Conservation (phyloP, 73 alveolate genomes). For the Breviolum minutum region DNA sequence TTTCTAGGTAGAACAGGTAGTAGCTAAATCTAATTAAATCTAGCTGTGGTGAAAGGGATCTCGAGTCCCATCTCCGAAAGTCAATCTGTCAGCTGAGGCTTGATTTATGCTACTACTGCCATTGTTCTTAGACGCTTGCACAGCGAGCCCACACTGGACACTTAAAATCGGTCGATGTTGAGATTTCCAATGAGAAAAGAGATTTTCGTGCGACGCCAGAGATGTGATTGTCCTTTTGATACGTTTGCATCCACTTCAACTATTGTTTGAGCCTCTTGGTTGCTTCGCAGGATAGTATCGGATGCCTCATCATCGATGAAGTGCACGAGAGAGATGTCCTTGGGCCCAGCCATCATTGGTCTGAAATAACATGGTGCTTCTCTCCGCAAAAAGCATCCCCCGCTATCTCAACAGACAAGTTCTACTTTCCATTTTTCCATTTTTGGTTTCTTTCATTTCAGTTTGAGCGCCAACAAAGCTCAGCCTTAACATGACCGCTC, state of each 20-base stretch:
- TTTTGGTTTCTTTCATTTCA: background rate
- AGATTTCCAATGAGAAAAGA: background rate
- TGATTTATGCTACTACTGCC: conserved; percentile 98
- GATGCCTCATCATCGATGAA: conserved; percentile 98
- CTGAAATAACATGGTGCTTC: background rate
- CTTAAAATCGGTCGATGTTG: conserved; percentile 71
- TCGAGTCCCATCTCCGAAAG: background rate
- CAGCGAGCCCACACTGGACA: conserved; percentile 96
- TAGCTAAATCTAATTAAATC: too few species aligned
- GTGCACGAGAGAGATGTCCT: conserved; percentile 99
- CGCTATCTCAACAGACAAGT: background rate
- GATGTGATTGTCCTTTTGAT: background rate
- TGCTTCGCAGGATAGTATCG: conserved; percentile 94
- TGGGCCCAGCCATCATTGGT: background rate
- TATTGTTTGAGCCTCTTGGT: background rate
- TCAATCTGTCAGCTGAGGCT: background rate
- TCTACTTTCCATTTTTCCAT: too few species aligned
- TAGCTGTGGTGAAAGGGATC: too few species aligned
- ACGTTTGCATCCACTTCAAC: too few species aligned
- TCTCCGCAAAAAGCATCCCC: background rate
- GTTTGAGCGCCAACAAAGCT: background rate
- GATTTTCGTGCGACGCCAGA: background rate
- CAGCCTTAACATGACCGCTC: too few species aligned
- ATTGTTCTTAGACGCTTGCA: conserved; percentile 97
- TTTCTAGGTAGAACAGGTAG: too few species aligned